A percentile compares a stretch with the other conserved stretches of the same genome.
Evolutionary conservation across 805 yeast species (phyloP).

Genomic region (Myxozyma nipponensis): DNA sequence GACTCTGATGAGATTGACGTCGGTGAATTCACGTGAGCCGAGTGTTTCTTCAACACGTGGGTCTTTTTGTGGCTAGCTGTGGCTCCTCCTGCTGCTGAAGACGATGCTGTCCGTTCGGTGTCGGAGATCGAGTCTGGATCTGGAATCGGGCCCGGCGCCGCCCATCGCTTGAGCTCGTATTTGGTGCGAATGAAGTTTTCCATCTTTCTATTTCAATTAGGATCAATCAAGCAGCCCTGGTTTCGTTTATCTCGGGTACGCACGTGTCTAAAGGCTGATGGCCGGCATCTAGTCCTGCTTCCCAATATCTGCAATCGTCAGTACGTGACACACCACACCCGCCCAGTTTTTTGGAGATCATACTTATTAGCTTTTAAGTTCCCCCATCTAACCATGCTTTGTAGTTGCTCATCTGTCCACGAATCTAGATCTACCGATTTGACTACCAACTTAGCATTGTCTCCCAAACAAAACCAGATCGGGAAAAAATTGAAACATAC

Average conservation of each 20-base stretch:
- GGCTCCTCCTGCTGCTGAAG: constrained; percentile 1
- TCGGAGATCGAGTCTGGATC: constrained; percentile 45
- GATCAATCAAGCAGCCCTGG: neutral
- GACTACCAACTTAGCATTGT: constrained; percentile 41
- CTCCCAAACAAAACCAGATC: neutral
- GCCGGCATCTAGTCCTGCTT: constrained; percentile 62
- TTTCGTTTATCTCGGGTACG: constrained; percentile 3
- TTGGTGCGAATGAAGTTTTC: constrained; percentile 89
- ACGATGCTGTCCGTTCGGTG: constrained; percentile 16
- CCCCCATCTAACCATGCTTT: constrained; percentile 80
- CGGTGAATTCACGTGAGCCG: constrained; percentile 4
- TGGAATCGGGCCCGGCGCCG: constrained; percentile 48
- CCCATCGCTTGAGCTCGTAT: constrained; percentile 90
- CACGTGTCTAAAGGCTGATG: constrained; percentile 69
- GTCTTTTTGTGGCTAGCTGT: constrained; percentile 13
- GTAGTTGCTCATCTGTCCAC: constrained; percentile 92
- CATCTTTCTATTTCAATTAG: constrained; percentile 49
- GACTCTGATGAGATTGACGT: constrained; percentile 20
- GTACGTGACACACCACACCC: too few relatives aligned
- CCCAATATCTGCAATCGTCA: constrained; percentile 56
- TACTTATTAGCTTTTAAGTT: constrained; percentile 65
- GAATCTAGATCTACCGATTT: constrained; percentile 92
- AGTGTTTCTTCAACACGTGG: constrained; percentile 1
- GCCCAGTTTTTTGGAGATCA: too few relatives aligned
- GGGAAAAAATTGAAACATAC: constrained; percentile 16